These are phyloP conservation scores for Penicillium sp. DNA, from an alignment of 2,329 filamentous ascomycete species.

Conservation along the genomic window DNA sequence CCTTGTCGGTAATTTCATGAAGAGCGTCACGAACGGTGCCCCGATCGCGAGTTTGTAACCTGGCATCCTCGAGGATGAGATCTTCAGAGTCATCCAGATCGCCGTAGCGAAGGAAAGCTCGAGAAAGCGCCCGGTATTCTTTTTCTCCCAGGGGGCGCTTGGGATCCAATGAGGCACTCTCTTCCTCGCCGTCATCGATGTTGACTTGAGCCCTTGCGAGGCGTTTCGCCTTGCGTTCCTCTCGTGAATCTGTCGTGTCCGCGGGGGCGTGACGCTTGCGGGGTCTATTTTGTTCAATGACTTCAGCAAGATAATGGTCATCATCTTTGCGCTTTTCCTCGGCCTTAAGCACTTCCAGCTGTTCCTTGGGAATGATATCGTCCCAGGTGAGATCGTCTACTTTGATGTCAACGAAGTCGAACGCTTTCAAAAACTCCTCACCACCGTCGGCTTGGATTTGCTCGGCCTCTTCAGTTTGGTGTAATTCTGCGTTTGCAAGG, in stretches of 20 bases:
- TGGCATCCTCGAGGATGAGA: slow-evolving; percentile 84
- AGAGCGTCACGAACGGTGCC: slow-evolving; percentile 76
- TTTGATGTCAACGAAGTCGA: slow-evolving; percentile 96
- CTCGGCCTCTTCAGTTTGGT: slow-evolving; percentile 92
- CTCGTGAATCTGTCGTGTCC: slow-evolving; percentile 53
- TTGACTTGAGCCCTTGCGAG: slow-evolving; percentile 64
- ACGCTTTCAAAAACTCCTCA: slow-evolving; percentile 87
- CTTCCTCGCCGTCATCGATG: slow-evolving; percentile 68
- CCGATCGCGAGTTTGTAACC: slow-evolving; percentile 76
- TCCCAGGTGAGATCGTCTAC: slow-evolving; percentile 93
- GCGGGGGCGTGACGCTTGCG: slow-evolving; percentile 68
- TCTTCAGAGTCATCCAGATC: slow-evolving; percentile 84
- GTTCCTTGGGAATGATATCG: slow-evolving; percentile 93
- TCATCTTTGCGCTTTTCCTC: slow-evolving; percentile 84
- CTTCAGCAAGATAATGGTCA: slow-evolving; percentile 75
- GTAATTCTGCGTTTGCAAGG: slow-evolving; percentile 92
- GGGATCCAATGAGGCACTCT: slow-evolving; percentile 68
- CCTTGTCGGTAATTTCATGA: slow-evolving; percentile 73
- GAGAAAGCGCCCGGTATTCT: slow-evolving; percentile 87
- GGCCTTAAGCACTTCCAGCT: slow-evolving; percentile 83
- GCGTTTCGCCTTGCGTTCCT: slow-evolving; percentile 69
- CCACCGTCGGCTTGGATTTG: slow-evolving; percentile 93
- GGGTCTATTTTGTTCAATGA: slow-evolving; percentile 82
- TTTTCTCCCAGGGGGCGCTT: slow-evolving; percentile 88
- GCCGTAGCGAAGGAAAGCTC: slow-evolving; percentile 87